These are phyloP conservation scores for Chamaecrista fasciculata DNA, from an alignment of 306 rosid species.

Conservation along the genomic window DNA sequence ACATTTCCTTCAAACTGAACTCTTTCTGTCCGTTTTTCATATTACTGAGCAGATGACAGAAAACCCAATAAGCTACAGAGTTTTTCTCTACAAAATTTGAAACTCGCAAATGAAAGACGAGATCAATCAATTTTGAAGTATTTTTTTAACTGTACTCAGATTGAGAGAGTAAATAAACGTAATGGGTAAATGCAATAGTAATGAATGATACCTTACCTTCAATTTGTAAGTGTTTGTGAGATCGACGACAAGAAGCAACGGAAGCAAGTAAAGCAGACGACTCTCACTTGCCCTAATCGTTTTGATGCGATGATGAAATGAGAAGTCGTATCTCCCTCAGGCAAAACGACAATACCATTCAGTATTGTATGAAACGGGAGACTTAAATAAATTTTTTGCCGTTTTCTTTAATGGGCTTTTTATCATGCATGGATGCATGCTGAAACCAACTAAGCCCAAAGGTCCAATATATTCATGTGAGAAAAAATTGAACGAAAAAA, in stretches of 20 bases:
- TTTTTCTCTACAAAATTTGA: neutral
- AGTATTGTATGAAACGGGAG: neutral
- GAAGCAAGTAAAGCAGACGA: constrained; percentile 13
- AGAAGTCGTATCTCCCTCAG: neutral
- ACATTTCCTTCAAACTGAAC: neutral
- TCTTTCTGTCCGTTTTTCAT: neutral
- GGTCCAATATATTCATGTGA: no score
- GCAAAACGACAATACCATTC: constrained; percentile 1
- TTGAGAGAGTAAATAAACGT: neutral
- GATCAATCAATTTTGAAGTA: neutral
- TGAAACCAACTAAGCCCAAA: no score
- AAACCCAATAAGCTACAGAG: neutral
- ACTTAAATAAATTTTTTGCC: no score
- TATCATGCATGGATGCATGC: no score
- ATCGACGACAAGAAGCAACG: constrained; percentile 13
- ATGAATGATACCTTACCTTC: neutral
- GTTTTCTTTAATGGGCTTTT: no score
- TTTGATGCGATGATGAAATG: neutral
- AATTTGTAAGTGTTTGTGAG: neutral
- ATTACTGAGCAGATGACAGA: neutral
- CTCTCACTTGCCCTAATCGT: constrained; percentile 20
- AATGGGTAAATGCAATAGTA: neutral
- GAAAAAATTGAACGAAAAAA: no score
- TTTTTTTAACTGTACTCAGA: neutral
- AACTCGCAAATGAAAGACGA: neutral